Evolutionary conservation across 2,329 filamentous ascomycete genomes (phyloP).

Genomic region (Paecilomyces sp.): DNA sequence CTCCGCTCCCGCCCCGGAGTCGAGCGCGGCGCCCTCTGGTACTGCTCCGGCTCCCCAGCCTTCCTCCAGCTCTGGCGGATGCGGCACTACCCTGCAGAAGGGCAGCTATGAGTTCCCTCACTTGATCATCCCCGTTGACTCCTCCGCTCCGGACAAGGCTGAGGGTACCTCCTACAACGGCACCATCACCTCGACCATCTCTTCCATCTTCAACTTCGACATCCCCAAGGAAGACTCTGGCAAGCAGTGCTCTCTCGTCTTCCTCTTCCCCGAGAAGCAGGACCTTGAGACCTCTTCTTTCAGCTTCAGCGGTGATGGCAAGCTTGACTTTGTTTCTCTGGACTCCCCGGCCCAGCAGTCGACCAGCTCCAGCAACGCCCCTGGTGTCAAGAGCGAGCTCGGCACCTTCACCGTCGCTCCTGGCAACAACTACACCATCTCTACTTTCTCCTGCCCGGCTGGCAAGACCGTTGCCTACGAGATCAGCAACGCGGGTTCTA

Average conservation of each 20-base stretch:
- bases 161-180: constrained; percentile 51
- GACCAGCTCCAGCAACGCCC: constrained; percentile 51
- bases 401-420: constrained; percentile 41
- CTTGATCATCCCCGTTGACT: constrained; percentile 56
- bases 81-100: constrained; percentile 37
- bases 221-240: constrained; percentile 48
- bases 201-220: constrained; percentile 64
- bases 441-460: constrained; percentile 48
- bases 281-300: constrained; percentile 55
- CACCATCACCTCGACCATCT: constrained; percentile 45
- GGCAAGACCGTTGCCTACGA: constrained; percentile 47
- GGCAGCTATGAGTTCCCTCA: constrained; percentile 52
- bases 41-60: constrained; percentile 1
- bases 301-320: constrained; percentile 48
- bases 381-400: constrained; percentile 38
- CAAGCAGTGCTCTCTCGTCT: constrained; percentile 58
- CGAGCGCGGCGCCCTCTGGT: not conserved
- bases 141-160: constrained; percentile 43
- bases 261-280: constrained; percentile 54
- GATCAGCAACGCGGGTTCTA: constrained; percentile 45
- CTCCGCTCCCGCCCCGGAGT: not conserved
- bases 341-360: constrained; percentile 34
- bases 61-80: constrained; percentile 20
- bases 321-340: constrained; percentile 48
- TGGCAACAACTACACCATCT: constrained; percentile 49